Evolutionary conservation across 2,329 filamentous ascomycete genomes (phyloP), one percentile per base, ranked within the genome.

Genomic region (Sclerotinia borealis): DNA sequence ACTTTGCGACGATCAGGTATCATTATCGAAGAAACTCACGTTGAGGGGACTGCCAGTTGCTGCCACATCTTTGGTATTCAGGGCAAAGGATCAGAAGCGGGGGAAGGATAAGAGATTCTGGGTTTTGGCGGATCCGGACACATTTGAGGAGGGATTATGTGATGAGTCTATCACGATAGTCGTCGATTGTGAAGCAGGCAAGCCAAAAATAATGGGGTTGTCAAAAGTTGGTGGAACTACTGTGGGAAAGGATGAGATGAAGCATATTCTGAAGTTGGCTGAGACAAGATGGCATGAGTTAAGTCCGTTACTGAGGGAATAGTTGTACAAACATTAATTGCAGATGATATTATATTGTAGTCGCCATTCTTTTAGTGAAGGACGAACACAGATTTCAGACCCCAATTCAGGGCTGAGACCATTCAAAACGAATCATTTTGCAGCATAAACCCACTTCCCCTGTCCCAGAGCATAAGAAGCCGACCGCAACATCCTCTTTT

Each of bases 111-210:
- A 79, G 34, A 81, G 79, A 72, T 81, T 80, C 72, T 96, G 92
- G 91, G 79, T 97, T 3, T 77, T 99, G 63, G 85, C 90, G 8
- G 95, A 99, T 77, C 92, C 92, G 2, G 95, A 99, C 77, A 85
- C 86, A 27, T 88, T 96, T 69, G 95, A 99, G 78, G 95, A 98
- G 78, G 85, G 83, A 10, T 77, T 96, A 49, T 96, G 92, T 73
- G 81, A 87, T 66, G 95, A 99, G 80, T 83, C 77, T n/a, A 79
- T 95, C n/a, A 93, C 88, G 3, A 79, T 96, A 39, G 87, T 95
- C 55, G 85, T 96, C n/a, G 89, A 93, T 73, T 79, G 79, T 73
- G 67, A 39, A 64, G 77, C 74, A 15, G 63, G 66, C 68, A 71
- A 73, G n/a, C 81, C 80, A 3, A 83, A 81, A 70, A 80, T 96